Percentiles rank a stretch among this genome's conserved stretches.
Conservation (phyloP, 2,329 filamentous ascomycete genomes). For the Trichophyton benhamiae region DNA sequence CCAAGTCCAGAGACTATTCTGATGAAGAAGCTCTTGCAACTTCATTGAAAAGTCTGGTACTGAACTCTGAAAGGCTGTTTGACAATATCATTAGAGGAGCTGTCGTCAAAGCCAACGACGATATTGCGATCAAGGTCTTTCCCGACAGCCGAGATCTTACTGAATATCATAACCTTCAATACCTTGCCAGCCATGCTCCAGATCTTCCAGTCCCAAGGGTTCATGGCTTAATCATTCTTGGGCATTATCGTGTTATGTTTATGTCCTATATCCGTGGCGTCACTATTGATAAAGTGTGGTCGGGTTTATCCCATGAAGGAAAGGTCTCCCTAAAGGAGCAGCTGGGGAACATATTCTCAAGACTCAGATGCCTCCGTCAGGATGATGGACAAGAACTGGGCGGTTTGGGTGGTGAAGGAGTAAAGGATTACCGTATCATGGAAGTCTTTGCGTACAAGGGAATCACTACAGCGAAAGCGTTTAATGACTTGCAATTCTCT, state of each 20-base stretch:
- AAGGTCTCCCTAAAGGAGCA: slow-evolving; percentile 12
- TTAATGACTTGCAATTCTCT: slow-evolving; percentile 18
- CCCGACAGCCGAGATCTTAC: slow-evolving; percentile 15
- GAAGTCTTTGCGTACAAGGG: slow-evolving; percentile 15
- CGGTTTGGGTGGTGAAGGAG: slow-evolving; percentile 19
- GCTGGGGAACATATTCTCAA: slow-evolving; percentile 13
- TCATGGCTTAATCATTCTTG: slow-evolving; percentile 19
- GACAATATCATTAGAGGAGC: slow-evolving; percentile 15
- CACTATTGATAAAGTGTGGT: slow-evolving; percentile 17
- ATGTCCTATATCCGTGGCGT: slow-evolving; percentile 19
- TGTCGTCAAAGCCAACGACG: slow-evolving; percentile 18
- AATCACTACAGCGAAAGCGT: slow-evolving; percentile 17
- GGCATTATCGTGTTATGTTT: slow-evolving; percentile 18
- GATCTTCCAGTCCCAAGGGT: slow-evolving; percentile 20
- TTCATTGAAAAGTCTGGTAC: slow-evolving; percentile 16
- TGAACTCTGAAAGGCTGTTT: slow-evolving; percentile 17
- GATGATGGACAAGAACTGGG: slow-evolving; percentile 13
- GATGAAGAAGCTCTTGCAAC: slow-evolving; percentile 10
- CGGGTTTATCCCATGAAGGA: slow-evolving; percentile 14
- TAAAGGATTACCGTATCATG: slow-evolving; percentile 17
- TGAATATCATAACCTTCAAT: slow-evolving; percentile 21
- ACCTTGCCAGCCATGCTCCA: slow-evolving; percentile 15
- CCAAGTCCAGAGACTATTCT: not conserved
- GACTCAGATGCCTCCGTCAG: slow-evolving; percentile 16
- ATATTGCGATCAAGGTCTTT: slow-evolving; percentile 17